phyloP scores from a whole-genome alignment of 441 rosid species.

The Breynia disticha region DNA sequence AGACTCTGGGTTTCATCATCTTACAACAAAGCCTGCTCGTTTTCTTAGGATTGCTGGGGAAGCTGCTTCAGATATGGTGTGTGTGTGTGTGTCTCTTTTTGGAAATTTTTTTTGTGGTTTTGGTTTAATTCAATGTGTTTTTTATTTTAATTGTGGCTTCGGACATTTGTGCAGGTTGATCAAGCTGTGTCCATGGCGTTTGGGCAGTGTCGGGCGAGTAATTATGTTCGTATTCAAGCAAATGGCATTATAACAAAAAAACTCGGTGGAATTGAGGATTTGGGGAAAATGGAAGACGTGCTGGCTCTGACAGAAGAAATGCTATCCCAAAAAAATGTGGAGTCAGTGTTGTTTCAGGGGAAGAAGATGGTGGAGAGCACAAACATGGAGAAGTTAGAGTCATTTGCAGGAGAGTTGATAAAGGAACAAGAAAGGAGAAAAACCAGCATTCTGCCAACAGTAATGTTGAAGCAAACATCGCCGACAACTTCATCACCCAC shows the following conservation, averaged over 20 bases:
- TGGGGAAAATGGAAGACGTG: slow-evolving; percentile 13
- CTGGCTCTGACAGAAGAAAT: slow-evolving; percentile 21
- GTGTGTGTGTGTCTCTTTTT: neutral
- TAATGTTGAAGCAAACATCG: slow-evolving; percentile 37
- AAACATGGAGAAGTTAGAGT: slow-evolving; percentile 35
- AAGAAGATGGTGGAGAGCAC: slow-evolving; percentile 36
- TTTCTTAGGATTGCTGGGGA: slow-evolving; percentile 44
- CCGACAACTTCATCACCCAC: slow-evolving; percentile 64
- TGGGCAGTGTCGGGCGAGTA: slow-evolving; percentile 37
- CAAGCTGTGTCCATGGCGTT: slow-evolving; percentile 94
- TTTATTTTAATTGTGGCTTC: no score
- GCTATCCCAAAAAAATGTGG: slow-evolving; percentile 33
- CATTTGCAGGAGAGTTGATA: slow-evolving; percentile 32
- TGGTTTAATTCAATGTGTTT: no score
- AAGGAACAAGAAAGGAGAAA: slow-evolving; percentile 50
- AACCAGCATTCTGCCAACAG: slow-evolving; percentile 37
- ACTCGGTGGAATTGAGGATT: neutral
- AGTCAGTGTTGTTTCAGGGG: slow-evolving; percentile 42
- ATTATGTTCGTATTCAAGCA: slow-evolving; percentile 49
- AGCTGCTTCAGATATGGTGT: slow-evolving; percentile 55
- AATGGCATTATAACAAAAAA: slow-evolving; percentile 15
- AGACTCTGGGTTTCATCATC: slow-evolving; percentile 18
- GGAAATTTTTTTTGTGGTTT: neutral
- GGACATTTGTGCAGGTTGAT: slow-evolving; percentile 43
- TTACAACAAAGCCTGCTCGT: slow-evolving; percentile 13